Conservation (phyloP, 1,139 yeast genomes). For the Blastobotrys petasosporus region DNA sequence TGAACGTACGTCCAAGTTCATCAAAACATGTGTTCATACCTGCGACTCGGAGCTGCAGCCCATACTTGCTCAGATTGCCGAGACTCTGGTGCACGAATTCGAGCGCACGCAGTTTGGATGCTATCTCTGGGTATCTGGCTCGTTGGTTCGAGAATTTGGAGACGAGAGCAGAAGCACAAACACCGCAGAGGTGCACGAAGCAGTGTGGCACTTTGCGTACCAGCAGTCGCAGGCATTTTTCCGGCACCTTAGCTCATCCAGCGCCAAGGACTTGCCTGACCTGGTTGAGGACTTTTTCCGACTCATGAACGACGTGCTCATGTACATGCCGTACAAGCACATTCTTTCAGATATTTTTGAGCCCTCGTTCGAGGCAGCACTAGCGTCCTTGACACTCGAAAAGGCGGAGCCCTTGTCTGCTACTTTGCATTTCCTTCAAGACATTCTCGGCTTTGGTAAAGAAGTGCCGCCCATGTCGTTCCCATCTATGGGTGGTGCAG, state of each 20-base stretch:
- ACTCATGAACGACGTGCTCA: slow-evolving; percentile 71
- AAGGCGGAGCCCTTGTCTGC: slow-evolving; percentile 69
- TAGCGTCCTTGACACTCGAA: slow-evolving; percentile 51
- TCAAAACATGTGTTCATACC: slow-evolving; percentile 63
- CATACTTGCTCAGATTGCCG: slow-evolving; percentile 59
- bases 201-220: slow-evolving; percentile 48
- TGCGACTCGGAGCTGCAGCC: slow-evolving; percentile 59
- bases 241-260: slow-evolving; percentile 28
- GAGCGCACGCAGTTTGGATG: slow-evolving; percentile 67
- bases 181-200: slow-evolving; percentile 35
- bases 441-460: slow-evolving; percentile 78
- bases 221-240: slow-evolving; percentile 44
- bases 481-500: too few relatives aligned
- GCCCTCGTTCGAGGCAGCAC: slow-evolving; percentile 55
- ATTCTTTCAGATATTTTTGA: slow-evolving; percentile 52
- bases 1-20: slow-evolving; percentile 66
- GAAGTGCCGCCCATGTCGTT: slow-evolving; percentile 74
- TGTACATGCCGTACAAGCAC: slow-evolving; percentile 68
- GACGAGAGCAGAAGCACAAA: slow-evolving; percentile 46
- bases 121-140: slow-evolving; percentile 86
- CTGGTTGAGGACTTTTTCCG: slow-evolving; percentile 84
- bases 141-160: slow-evolving; percentile 70
- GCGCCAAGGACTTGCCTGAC: slow-evolving; percentile 53
- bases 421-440: slow-evolving; percentile 70
- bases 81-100: slow-evolving; percentile 60